These are phyloP conservation scores for Aphanoascus verrucosus DNA, from an alignment of 2,329 filamentous ascomycete genomes.

Conservation along the genomic window DNA sequence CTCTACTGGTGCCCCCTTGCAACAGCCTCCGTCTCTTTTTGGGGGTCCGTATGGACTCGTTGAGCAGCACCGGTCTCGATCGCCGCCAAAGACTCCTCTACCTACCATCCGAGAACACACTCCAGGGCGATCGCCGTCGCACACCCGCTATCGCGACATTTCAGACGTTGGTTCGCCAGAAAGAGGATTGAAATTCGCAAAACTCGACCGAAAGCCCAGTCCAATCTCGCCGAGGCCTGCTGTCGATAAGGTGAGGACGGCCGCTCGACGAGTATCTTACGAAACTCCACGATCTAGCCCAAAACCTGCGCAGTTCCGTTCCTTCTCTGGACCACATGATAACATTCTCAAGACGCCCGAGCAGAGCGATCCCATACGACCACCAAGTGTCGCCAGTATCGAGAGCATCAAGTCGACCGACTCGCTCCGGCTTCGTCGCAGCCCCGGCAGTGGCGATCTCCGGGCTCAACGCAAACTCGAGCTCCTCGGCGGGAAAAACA, in stretches of 20 bases:
- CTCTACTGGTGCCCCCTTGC: neutral
- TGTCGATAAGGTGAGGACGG: neutral
- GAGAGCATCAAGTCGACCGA: slow-evolving; percentile 7
- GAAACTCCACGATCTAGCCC: neutral
- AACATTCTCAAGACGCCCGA: slow-evolving; percentile 7
- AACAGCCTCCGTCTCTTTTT: slow-evolving; percentile 25
- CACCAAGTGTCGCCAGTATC: slow-evolving; percentile 1
- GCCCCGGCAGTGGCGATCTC: slow-evolving; percentile 64
- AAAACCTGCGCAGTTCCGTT: neutral
- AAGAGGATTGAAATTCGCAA: slow-evolving; percentile 32
- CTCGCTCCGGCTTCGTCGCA: slow-evolving; percentile 41
- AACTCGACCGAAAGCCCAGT: slow-evolving; percentile 22
- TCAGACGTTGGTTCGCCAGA: slow-evolving; percentile 36
- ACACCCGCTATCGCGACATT: slow-evolving; percentile 34
- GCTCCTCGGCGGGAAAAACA: slow-evolving; percentile 10
- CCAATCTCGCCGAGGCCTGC: slow-evolving; percentile 16
- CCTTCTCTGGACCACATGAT: slow-evolving; percentile 1
- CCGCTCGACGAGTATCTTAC: neutral
- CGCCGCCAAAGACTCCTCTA: slow-evolving; percentile 36
- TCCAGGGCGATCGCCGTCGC: slow-evolving; percentile 33
- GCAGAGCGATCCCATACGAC: neutral
- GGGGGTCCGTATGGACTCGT: slow-evolving; percentile 24
- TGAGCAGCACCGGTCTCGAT: slow-evolving; percentile 19
- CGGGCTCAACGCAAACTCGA: slow-evolving; percentile 47
- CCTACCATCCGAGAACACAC: slow-evolving; percentile 44